These are phyloP conservation scores for Ormosia emarginata DNA, from an alignment of 306 rosid genomes.

Conservation along the genomic window DNA sequence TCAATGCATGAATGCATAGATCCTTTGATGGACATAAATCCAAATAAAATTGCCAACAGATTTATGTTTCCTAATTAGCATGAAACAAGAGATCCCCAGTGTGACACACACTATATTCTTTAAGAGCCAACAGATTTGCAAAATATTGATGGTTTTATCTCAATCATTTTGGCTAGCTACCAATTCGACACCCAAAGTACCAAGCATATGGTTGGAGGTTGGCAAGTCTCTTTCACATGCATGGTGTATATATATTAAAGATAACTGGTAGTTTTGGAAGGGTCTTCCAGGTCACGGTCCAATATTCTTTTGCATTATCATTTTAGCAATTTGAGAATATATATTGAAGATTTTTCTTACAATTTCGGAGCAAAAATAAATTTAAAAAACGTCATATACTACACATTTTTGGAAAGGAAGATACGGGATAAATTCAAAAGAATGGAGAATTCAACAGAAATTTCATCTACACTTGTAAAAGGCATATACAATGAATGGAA, in stretches of 20 bases:
- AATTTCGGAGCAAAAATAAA: background rate
- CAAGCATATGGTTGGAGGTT: constrained; percentile 37
- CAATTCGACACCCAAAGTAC: constrained; percentile 22
- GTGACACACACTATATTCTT: constrained; percentile 15
- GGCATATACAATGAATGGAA: background rate
- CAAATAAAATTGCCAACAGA: constrained; percentile 41
- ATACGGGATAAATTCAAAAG: too few relatives aligned
- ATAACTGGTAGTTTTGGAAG: constrained; percentile 16
- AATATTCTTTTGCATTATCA: constrained; percentile 19
- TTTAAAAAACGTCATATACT: too few relatives aligned
- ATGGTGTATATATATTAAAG: constrained; percentile 16
- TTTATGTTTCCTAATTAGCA: constrained; percentile 25
- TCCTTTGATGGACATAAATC: constrained; percentile 4
- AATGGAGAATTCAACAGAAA: too few relatives aligned
- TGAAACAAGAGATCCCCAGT: constrained; percentile 24
- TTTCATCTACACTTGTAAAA: too few relatives aligned
- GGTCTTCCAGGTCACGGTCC: background rate
- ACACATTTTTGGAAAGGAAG: too few relatives aligned
- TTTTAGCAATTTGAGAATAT: background rate
- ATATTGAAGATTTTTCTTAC: background rate
- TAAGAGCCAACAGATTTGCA: constrained; percentile 31
- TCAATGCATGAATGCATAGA: constrained; percentile 32
- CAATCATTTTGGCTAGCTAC: constrained; percentile 7
- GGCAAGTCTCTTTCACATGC: constrained; percentile 29
- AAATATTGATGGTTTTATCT: constrained; percentile 24